Evolutionary conservation across 169 alveolate species (phyloP).

Genomic region (Plasmodium berghei): DNA sequence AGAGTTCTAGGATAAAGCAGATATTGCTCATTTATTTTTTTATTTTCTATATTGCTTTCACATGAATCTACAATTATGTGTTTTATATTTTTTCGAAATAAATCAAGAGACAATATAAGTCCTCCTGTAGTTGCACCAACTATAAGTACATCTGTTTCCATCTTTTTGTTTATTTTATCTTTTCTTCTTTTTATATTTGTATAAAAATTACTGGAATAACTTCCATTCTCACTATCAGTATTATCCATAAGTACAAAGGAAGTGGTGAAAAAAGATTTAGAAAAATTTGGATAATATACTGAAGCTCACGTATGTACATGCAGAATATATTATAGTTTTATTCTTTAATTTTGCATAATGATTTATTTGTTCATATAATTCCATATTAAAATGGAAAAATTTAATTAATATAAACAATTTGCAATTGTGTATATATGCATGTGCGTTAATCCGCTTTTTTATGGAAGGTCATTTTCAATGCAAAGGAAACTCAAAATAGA

Average conservation of each 20-base stretch:
- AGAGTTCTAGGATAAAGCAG: constrained; percentile 47
- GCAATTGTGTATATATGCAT: too few relatives aligned
- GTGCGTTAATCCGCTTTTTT: too few relatives aligned
- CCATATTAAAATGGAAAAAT: too few relatives aligned
- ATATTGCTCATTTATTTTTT: constrained; percentile 32
- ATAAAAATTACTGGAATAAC: neutral
- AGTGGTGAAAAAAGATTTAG: too few relatives aligned
- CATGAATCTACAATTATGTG: constrained; percentile 23
- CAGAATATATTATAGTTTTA: too few relatives aligned
- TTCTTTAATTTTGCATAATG: too few relatives aligned
- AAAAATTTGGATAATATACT: too few relatives aligned
- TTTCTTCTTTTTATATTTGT: constrained; percentile 2
- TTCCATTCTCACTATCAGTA: neutral
- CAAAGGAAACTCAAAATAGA: too few relatives aligned
- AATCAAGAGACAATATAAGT: constrained; percentile 17
- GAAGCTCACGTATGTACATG: too few relatives aligned
- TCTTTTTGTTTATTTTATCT: neutral
- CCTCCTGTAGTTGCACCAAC: constrained; percentile 52
- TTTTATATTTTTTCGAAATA: constrained; percentile 28
- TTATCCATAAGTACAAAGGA: neutral
- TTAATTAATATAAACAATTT: too few relatives aligned
- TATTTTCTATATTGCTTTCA: neutral
- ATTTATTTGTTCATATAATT: too few relatives aligned
- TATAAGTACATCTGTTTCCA: constrained; percentile 41
- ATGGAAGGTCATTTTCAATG: too few relatives aligned